Percentiles rank a stretch among this genome's conserved stretches.
Evolutionary conservation across 2,329 filamentous ascomycete genomes (phyloP).

Genomic region (Fusarium setosum): DNA sequence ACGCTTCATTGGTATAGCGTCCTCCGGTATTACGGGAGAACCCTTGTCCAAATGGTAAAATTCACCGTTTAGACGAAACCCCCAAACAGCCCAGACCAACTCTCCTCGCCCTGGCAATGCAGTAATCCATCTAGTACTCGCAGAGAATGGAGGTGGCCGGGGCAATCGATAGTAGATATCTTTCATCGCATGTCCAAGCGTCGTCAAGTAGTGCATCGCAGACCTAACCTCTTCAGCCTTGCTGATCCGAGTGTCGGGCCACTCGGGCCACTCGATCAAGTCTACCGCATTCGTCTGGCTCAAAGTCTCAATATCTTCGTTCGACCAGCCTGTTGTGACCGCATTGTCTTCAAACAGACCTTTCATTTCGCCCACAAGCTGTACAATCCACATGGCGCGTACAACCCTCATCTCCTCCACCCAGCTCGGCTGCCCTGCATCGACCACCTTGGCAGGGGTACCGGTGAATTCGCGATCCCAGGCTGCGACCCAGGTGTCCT

Average conservation of each 20-base stretch:
- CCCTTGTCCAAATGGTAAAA: neutral
- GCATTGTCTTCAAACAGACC: neutral
- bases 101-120: neutral
- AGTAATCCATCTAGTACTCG: conserved; percentile 19
- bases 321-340: neutral
- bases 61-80: conserved; percentile 1
- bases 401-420: conserved; percentile 39
- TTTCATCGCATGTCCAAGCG: neutral
- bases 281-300: neutral
- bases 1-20: neutral
- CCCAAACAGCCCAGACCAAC: neutral
- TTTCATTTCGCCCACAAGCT: conserved; percentile 25
- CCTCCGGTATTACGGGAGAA: neutral
- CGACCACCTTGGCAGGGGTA: conserved; percentile 5
- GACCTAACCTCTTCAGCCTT: conserved; percentile 16
- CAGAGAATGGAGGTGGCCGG: conserved; percentile 1
- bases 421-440: conserved; percentile 31
- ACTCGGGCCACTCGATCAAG: neutral
- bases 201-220: conserved; percentile 11
- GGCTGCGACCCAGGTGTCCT: neutral
- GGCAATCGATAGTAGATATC: conserved; percentile 16
- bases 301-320: conserved; percentile 13
- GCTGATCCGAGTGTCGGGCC: neutral
- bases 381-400: conserved; percentile 33
- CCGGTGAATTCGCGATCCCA: conserved; percentile 20